Conservation (phyloP, 2,329 filamentous ascomycete genomes). For the Aspergillus sojae region DNA sequence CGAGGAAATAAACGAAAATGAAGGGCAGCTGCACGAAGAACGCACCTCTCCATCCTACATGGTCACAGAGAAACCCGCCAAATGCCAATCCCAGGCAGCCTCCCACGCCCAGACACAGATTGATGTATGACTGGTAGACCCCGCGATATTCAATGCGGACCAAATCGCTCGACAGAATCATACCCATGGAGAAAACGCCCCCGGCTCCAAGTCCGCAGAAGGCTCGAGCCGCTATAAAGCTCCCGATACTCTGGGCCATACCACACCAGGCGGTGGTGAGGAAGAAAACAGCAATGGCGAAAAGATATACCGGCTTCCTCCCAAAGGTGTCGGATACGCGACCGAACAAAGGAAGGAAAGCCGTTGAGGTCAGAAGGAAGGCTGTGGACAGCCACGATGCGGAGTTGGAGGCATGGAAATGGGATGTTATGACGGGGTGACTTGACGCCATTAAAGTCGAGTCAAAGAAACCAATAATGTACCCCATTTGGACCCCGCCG, state of each 20-base stretch:
- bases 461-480: conserved; percentile 68
- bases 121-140: conserved; percentile 47
- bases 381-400: conserved; percentile 83
- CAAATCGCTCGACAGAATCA: conserved; percentile 62
- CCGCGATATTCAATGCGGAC: conserved; percentile 69
- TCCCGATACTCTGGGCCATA: conserved; percentile 67
- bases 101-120: conserved; percentile 40
- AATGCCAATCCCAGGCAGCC: conserved; percentile 43
- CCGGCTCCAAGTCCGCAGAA: conserved; percentile 74
- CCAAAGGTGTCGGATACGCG: conserved; percentile 75
- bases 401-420: conserved; percentile 75
- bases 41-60: conserved; percentile 44
- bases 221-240: conserved; percentile 71
- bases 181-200: conserved; percentile 70
- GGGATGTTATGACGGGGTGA: conserved; percentile 79
- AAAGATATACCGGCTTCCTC: conserved; percentile 67
- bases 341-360: conserved; percentile 74
- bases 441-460: conserved; percentile 79
- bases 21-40: conserved; percentile 55
- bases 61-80: conserved; percentile 44
- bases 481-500: conserved; percentile 58
- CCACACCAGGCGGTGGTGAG: conserved; percentile 71
- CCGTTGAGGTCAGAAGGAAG: conserved; percentile 75
- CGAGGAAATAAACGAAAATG: conserved; percentile 48
- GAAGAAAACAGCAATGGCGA: conserved; percentile 64